phyloP scores from a whole-genome alignment of 139 green algal genomes.

The Asterochloris sp. region DNA sequence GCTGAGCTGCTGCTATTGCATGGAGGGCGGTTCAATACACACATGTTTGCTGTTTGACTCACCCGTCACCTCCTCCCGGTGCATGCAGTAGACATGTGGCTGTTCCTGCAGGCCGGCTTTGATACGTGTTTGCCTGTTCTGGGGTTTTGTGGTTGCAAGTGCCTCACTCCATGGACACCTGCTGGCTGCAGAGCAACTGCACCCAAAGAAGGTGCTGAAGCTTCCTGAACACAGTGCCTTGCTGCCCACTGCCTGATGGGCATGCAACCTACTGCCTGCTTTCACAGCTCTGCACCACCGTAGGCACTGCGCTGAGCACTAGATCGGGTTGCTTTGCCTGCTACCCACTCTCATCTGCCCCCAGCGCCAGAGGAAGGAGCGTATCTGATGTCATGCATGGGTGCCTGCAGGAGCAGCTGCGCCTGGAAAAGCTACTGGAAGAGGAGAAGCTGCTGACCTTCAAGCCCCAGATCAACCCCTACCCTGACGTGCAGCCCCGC shows the following conservation, averaged over 20 bases:
- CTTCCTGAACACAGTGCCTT: background rate
- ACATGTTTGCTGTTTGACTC: background rate
- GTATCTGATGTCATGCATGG: background rate
- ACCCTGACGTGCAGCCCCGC: background rate
- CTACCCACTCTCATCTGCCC: background rate
- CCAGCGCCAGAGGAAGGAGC: background rate
- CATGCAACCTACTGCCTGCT: background rate
- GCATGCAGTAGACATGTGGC: no score
- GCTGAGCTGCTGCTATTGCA: background rate
- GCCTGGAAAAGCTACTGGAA: slow-evolving; percentile 4
- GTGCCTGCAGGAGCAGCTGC: slow-evolving; percentile 24
- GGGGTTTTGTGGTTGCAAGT: no score
- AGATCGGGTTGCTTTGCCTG: background rate
- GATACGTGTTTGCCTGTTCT: no score
- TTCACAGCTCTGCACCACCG: background rate
- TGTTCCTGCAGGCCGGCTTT: no score
- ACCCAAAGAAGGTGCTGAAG: background rate
- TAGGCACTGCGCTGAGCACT: background rate
- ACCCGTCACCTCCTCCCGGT: no score
- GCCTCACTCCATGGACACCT: no score
- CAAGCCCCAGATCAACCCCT: slow-evolving; percentile 14
- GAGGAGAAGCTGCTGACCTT: slow-evolving; percentile 28
- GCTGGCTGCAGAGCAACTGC: background rate
- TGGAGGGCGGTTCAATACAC: background rate
- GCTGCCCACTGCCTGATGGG: background rate